Evolutionary conservation across 129 eudicot species (phyloP).

Genomic region (Lactuca sativa): DNA sequence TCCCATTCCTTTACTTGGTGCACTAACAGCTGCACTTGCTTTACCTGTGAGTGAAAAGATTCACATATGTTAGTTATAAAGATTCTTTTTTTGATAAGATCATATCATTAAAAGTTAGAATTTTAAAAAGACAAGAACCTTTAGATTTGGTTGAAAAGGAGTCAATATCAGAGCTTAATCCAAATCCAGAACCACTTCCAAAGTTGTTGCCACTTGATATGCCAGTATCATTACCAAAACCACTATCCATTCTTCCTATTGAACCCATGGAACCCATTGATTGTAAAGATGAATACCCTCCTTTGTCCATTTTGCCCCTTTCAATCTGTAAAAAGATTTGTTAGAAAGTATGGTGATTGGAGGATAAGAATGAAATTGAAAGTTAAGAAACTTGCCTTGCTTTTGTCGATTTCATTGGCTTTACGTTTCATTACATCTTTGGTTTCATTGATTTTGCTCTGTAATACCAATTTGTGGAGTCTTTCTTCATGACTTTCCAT

Average conservation of each 20-base stretch:
- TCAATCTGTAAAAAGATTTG: constrained; percentile 50
- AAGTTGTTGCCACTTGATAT: constrained; percentile 57
- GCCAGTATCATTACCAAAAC: constrained; percentile 56
- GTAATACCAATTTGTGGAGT: constrained; percentile 67
- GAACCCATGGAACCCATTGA: constrained; percentile 62
- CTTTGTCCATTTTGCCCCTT: constrained; percentile 72
- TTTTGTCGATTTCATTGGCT: constrained; percentile 93
- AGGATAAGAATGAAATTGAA: background rate
- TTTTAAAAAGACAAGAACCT: constrained; percentile 49
- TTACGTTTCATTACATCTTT: constrained; percentile 95
- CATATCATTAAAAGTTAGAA: background rate
- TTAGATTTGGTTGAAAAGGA: constrained; percentile 70
- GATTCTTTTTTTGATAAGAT: background rate
- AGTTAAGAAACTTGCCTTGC: constrained; percentile 54
- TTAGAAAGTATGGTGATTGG: background rate
- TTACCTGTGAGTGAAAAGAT: constrained; percentile 56
- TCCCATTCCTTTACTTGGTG: constrained; percentile 81
- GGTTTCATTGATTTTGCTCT: constrained; percentile 84
- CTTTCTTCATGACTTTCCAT: constrained; percentile 98
- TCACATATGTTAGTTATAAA: background rate
- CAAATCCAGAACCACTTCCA: constrained; percentile 90
- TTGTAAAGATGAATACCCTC: constrained; percentile 65
- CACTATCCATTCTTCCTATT: constrained; percentile 60
- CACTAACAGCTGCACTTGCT: constrained; percentile 61
- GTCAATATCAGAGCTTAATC: constrained; percentile 64